Evolutionary conservation across 2,329 filamentous ascomycete species (phyloP).

Genomic region (Domatiomyces globalis): DNA sequence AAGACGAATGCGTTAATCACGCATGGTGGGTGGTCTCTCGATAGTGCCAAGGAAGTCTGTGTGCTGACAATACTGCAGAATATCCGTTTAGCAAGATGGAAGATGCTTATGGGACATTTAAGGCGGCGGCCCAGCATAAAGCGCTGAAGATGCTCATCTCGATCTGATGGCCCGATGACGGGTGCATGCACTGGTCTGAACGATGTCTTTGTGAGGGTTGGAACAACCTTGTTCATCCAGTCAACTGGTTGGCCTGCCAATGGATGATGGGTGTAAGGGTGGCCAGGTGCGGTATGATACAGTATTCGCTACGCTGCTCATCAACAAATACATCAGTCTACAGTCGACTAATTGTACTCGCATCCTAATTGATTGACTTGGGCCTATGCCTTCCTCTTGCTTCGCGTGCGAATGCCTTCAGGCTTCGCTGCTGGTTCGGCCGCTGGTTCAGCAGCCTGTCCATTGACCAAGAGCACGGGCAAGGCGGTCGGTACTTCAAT

Average conservation of each 20-base stretch:
- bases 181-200: background rate
- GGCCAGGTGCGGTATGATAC: background rate
- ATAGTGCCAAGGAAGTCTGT: background rate
- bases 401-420: slow-evolving; percentile 19
- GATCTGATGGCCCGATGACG: slow-evolving; percentile 1
- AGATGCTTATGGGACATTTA: slow-evolving; percentile 33
- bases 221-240: background rate
- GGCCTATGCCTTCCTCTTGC: slow-evolving; percentile 7
- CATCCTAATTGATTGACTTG: background rate
- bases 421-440: slow-evolving; percentile 17
- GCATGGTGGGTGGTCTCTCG: slow-evolving; percentile 25
- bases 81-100: slow-evolving; percentile 32
- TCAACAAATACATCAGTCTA: background rate
- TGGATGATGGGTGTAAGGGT: background rate
- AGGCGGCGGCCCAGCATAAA: slow-evolving; percentile 28
- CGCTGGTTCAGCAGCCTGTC: slow-evolving; percentile 23
- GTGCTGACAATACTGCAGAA: slow-evolving; percentile 16
- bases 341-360: background rate
- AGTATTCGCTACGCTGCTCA: background rate
- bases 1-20: slow-evolving; percentile 33
- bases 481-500: slow-evolving; percentile 3
- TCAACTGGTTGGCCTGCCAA: background rate
- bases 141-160: slow-evolving; percentile 33
- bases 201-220: background rate
- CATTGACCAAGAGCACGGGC: slow-evolving; percentile 27